Conservation (phyloP, 78 protist species). For the Polysphondylium violaceum region DNA sequence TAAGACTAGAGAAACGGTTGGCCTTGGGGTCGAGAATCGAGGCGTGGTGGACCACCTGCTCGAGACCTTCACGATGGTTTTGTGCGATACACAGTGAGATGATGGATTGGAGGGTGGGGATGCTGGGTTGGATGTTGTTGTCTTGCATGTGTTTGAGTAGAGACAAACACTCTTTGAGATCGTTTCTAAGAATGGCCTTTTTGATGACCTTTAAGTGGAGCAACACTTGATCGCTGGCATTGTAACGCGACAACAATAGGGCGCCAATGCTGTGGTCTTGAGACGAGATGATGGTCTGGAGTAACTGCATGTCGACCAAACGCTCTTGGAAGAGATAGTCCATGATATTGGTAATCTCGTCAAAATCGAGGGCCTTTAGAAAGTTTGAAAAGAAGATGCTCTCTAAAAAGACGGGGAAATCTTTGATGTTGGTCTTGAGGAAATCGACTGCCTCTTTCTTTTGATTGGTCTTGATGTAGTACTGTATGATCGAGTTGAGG, state of each 20-base stretch:
- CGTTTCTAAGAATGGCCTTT: background rate
- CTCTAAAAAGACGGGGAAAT: background rate
- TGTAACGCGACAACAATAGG: no score
- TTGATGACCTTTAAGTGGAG: background rate
- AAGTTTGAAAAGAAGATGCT: background rate
- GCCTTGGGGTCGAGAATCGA: background rate
- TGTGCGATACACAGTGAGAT: background rate
- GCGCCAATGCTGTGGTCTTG: no score
- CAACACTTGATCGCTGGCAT: no score
- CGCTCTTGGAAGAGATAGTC: no score
- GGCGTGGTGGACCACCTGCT: background rate
- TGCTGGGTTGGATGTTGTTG: no score
- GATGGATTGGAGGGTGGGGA: background rate
- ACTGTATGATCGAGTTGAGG: conserved; percentile 1
- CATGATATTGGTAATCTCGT: background rate
- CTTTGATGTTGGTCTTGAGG: background rate
- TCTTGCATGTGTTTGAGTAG: background rate
- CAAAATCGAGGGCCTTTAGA: background rate
- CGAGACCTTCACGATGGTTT: background rate
- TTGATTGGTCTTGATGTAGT: background rate
- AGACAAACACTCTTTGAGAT: background rate
- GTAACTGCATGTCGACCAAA: background rate
- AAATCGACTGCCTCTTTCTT: background rate
- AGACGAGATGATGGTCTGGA: background rate
- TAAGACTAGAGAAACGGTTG: background rate